Evolutionary conservation across 148 eudicot species (phyloP).

Genomic region (Cornus suecica): DNA sequence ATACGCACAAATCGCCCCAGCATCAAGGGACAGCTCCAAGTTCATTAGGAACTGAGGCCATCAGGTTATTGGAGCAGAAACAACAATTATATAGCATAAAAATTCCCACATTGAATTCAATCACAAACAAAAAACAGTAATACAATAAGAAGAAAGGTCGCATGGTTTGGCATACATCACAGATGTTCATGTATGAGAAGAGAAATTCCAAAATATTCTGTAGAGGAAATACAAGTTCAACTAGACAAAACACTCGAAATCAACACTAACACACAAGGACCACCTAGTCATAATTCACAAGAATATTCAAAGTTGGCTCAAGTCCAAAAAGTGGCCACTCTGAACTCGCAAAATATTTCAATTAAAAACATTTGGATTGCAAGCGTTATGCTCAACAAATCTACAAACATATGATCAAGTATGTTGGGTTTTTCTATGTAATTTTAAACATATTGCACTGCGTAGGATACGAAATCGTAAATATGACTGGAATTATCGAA

Average conservation of each 20-base stretch:
- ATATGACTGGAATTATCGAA: constrained; percentile 82
- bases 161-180: no score
- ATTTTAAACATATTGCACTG: not conserved
- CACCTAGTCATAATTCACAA: not conserved
- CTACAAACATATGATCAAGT: not conserved
- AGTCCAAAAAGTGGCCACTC: not conserved
- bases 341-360: not conserved
- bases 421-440: not conserved
- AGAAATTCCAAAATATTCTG: not conserved
- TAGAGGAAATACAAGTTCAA: not conserved
- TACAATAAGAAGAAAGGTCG: no score
- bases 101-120: no score
- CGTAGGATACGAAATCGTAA: constrained; percentile 89
- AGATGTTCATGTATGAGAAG: no score
- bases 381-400: not conserved
- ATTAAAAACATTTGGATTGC: not conserved
- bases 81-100: no score
- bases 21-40: no score
- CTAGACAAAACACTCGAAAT: not conserved
- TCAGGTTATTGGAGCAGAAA: no score
- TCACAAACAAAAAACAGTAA: no score
- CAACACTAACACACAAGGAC: no score
- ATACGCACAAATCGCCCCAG: no score
- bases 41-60: no score
- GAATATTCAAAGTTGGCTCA: not conserved